Evolutionary conservation across 352 stramenopile genomes (phyloP).

Genomic region (Phytophthora fragariae): DNA sequence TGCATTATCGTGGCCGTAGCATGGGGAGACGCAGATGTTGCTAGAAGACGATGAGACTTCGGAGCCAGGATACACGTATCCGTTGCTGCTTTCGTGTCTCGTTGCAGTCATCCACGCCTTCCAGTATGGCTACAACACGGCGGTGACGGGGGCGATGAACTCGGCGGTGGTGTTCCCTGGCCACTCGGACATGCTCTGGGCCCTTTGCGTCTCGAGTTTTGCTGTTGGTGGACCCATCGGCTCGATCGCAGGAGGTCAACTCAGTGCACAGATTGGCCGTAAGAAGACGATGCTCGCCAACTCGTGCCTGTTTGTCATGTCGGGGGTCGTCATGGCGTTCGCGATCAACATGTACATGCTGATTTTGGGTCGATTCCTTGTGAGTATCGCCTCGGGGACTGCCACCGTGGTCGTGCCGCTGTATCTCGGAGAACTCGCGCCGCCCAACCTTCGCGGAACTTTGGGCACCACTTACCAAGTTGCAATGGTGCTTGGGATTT

Average conservation of each 20-base stretch:
- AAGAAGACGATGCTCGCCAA: conserved; percentile 63
- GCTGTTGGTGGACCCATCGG: conserved; percentile 67
- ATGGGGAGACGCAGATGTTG: conserved; percentile 67
- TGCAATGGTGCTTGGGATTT: conserved; percentile 66
- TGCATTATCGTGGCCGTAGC: conserved; percentile 18
- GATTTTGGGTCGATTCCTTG: conserved; percentile 68
- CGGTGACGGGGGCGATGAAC: conserved; percentile 68
- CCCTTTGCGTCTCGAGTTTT: conserved; percentile 68
- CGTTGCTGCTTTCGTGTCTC: conserved; percentile 62
- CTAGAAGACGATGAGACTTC: conserved; percentile 52
- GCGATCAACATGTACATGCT: conserved; percentile 78
- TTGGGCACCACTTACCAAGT: conserved; percentile 78
- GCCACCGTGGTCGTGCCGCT: conserved; percentile 75
- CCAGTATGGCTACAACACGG: conserved; percentile 83
- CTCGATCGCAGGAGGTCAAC: conserved; percentile 55
- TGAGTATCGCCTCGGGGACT: conserved; percentile 68
- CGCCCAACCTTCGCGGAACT: conserved; percentile 68
- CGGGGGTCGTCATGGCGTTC: conserved; percentile 61
- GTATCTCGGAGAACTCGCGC: conserved; percentile 74
- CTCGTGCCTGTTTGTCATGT: conserved; percentile 64
- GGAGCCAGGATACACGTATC: conserved; percentile 68
- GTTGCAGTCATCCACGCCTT: conserved; percentile 72
- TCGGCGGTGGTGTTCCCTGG: conserved; percentile 61
- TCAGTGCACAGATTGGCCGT: conserved; percentile 57
- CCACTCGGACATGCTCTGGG: conserved; percentile 67